A percentile compares a stretch with the other conserved stretches of the same genome.
Conservation (phyloP, 1,284 basidiomycete genomes). For the Fistulinella cinereoalba region DNA sequence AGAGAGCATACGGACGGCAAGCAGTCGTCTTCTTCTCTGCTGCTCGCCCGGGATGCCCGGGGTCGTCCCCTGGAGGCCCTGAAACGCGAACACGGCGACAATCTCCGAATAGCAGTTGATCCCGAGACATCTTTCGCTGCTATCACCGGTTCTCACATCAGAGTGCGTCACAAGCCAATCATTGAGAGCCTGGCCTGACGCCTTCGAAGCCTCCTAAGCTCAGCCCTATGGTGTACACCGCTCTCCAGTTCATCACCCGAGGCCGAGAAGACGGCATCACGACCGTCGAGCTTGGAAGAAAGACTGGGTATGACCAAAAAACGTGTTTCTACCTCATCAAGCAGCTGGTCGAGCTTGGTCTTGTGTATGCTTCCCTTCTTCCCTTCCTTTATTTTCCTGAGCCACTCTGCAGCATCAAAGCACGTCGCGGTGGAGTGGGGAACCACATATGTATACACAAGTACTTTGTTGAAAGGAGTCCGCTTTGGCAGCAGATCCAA, state of each 20-base stretch:
- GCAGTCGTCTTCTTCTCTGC: conserved; percentile 41
- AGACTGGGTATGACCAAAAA: conserved; percentile 86
- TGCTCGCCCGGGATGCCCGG: conserved; percentile 53
- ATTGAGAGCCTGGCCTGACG: conserved; percentile 2
- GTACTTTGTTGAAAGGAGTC: conserved; percentile 71
- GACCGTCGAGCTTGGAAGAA: conserved; percentile 72
- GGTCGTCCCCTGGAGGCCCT: conserved; percentile 54
- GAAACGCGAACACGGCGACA: conserved; percentile 52
- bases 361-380: conserved; percentile 56
- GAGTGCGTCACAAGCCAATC: conserved; percentile 43
- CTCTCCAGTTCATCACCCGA: conserved; percentile 81
- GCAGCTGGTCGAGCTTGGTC: conserved; percentile 66
- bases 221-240: conserved; percentile 81
- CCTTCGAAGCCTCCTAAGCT: conserved; percentile 64
- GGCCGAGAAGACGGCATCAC: conserved; percentile 76
- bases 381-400: conserved; percentile 3
- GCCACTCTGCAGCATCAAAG: conserved; percentile 56
- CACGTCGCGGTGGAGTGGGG: conserved; percentile 71
- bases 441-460: conserved; percentile 74
- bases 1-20: conserved; percentile 43
- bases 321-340: conserved; percentile 84
- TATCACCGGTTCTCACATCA: conserved; percentile 80
- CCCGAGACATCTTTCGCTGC: conserved; percentile 71
- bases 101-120: conserved; percentile 71
- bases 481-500: conserved; percentile 67